These are phyloP conservation scores for Acmispon strigosus DNA, from an alignment of 306 rosid species.

Conservation along the genomic window DNA sequence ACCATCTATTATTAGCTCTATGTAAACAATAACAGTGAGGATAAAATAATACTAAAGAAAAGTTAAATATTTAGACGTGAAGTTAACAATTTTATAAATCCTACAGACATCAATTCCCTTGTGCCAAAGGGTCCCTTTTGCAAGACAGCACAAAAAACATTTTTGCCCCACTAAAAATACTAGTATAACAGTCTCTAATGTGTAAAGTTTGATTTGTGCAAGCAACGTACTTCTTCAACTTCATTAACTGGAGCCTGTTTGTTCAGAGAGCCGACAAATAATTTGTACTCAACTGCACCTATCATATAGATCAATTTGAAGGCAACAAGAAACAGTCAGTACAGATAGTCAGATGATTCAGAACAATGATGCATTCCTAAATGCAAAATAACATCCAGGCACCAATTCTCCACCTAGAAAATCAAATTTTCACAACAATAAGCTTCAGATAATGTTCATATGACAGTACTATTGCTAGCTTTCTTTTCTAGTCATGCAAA, in stretches of 20 bases:
- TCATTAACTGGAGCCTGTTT: constrained; percentile 82
- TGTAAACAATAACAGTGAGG: constrained; percentile 10
- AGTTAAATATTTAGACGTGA: background rate
- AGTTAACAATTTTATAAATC: background rate
- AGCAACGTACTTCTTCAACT: constrained; percentile 77
- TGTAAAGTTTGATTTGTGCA: constrained; percentile 16
- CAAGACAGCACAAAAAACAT: background rate
- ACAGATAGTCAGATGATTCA: background rate
- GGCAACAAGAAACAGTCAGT: constrained; percentile 28
- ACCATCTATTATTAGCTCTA: constrained; percentile 25
- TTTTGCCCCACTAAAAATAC: background rate
- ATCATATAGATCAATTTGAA: constrained; percentile 26
- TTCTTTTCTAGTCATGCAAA: background rate
- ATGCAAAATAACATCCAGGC: background rate
- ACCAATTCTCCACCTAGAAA: background rate
- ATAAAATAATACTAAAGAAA: background rate
- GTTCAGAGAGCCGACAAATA: constrained; percentile 93
- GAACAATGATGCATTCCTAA: background rate
- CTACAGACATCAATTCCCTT: background rate
- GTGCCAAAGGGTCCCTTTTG: constrained; percentile 2
- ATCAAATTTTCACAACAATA: background rate
- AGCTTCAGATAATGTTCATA: constrained; percentile 3
- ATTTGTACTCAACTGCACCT: constrained; percentile 97
- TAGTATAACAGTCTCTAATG: background rate
- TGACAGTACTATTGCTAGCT: background rate